phyloP scores from a whole-genome alignment of 2,329 filamentous ascomycete genomes.

The Dactylonectria estremocensis region DNA sequence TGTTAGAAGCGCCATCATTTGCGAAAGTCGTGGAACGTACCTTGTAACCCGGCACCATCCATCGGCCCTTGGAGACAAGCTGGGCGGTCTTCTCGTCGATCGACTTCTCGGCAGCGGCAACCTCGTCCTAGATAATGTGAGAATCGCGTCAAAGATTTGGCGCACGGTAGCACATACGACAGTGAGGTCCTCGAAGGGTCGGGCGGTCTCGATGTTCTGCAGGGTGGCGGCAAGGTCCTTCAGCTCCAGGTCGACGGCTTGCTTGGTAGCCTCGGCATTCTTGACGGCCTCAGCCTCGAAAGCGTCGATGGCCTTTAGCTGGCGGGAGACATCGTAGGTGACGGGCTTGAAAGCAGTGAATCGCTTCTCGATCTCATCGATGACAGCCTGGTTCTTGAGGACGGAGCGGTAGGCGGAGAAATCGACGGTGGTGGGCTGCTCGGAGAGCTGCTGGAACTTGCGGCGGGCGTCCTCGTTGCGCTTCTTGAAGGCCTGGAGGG shows the following conservation, averaged over 20 bases:
- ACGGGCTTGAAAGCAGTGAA: conserved; percentile 92
- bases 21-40: conserved; percentile 65
- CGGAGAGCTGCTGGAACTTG: conserved; percentile 87
- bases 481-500: conserved; percentile 98
- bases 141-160: conserved; percentile 40
- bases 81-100: conserved; percentile 97
- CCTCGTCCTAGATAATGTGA: conserved; percentile 80
- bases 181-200: conserved; percentile 97
- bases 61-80: conserved; percentile 97
- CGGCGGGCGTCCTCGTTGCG: conserved; percentile 99
- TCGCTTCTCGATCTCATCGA: conserved; percentile 98
- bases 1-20: conserved; percentile 60
- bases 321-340: conserved; percentile 92
- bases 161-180: conserved; percentile 78
- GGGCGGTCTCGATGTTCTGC: conserved; percentile 96
- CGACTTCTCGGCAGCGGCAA: conserved; percentile 92
- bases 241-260: conserved; percentile 94
- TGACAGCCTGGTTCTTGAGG: conserved; percentile 95
- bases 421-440: conserved; percentile 90
- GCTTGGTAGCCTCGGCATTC: conserved; percentile 97
- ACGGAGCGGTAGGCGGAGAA: conserved; percentile 92
- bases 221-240: conserved; percentile 94
- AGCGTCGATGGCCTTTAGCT: conserved; percentile 98
- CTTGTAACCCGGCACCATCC: conserved; percentile 99
- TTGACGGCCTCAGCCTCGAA: conserved; percentile 98